These are phyloP conservation scores for Vitis hybrid DNA, from an alignment of 177 flowering plant species.

Conservation along the genomic window DNA sequence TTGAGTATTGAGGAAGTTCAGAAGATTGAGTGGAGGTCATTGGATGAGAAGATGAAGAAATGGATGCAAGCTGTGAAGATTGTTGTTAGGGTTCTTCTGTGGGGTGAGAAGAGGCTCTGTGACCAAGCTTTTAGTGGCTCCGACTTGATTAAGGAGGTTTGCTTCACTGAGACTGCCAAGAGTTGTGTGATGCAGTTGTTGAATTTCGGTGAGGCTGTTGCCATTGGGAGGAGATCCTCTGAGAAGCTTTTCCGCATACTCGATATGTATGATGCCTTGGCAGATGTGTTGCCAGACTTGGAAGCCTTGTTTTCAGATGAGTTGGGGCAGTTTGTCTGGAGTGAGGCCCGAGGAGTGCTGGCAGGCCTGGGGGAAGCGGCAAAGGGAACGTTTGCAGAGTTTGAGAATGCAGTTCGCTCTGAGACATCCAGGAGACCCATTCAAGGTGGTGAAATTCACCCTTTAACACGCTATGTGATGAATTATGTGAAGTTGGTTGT, in stretches of 20 bases:
- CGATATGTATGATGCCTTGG: constrained; percentile 83
- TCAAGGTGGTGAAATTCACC: constrained; percentile 77
- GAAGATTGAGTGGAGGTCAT: constrained; percentile 63
- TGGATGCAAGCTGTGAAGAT: constrained; percentile 79
- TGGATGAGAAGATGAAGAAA: constrained; percentile 89
- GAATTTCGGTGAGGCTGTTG: constrained; percentile 81
- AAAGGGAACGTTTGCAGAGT: constrained; percentile 71
- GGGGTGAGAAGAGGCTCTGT: constrained; percentile 60
- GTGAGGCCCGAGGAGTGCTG: constrained; percentile 61
- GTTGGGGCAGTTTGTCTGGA: constrained; percentile 39
- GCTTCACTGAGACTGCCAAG: constrained; percentile 72
- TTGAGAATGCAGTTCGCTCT: constrained; percentile 66
- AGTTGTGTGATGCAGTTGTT: constrained; percentile 75
- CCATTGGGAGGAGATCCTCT: constrained; percentile 58
- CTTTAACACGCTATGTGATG: constrained; percentile 83
- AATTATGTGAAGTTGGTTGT: constrained; percentile 75
- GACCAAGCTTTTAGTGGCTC: constrained; percentile 48
- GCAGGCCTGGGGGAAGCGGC: constrained; percentile 64
- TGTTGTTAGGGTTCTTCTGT: constrained; percentile 46
- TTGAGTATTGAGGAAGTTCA: constrained; percentile 76
- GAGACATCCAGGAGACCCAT: constrained; percentile 58
- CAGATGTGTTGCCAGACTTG: constrained; percentile 46
- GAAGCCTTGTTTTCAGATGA: constrained; percentile 49
- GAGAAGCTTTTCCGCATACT: constrained; percentile 83
- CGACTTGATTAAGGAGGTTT: constrained; percentile 44